A percentile compares a stretch with the other conserved stretches of the same genome.
These are phyloP conservation scores for Penicillium steckii DNA, from an alignment of 495 filamentous ascomycete genomes.

Conservation along the genomic window DNA sequence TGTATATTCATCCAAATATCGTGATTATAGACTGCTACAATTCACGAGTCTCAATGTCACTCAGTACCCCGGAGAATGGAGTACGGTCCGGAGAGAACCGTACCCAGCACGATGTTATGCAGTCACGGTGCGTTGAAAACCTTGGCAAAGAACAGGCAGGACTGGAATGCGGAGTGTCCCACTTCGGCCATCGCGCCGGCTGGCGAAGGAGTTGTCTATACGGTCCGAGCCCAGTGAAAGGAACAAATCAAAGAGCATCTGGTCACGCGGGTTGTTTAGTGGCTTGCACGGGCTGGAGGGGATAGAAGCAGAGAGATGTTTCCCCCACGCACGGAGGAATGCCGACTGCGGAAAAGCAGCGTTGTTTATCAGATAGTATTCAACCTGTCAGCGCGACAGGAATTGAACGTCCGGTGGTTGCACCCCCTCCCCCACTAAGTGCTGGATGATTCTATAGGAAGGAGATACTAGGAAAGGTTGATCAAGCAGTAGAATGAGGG, in stretches of 20 bases:
- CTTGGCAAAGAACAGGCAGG: neutral
- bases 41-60: no score
- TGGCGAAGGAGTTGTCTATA: neutral
- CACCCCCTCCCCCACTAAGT: neutral
- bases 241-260: neutral
- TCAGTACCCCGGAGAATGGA: no score
- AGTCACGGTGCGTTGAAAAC: neutral
- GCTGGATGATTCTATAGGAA: neutral
- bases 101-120: neutral
- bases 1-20: no score
- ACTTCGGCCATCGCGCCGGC: neutral
- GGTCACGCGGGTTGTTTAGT: neutral
- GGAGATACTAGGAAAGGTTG: neutral
- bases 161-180: slow-evolving; percentile 1
- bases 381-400: neutral
- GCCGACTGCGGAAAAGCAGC: neutral
- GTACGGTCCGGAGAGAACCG: neutral
- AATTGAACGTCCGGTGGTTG: neutral
- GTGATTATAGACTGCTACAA: no score
- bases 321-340: slow-evolving; percentile 1
- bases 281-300: neutral
- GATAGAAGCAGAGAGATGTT: neutral
- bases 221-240: neutral
- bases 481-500: neutral
- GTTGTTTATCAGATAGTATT: neutral